These are phyloP conservation scores for Diplodia seriata DNA, from an alignment of 2,329 filamentous ascomycete genomes.

Conservation along the genomic window DNA sequence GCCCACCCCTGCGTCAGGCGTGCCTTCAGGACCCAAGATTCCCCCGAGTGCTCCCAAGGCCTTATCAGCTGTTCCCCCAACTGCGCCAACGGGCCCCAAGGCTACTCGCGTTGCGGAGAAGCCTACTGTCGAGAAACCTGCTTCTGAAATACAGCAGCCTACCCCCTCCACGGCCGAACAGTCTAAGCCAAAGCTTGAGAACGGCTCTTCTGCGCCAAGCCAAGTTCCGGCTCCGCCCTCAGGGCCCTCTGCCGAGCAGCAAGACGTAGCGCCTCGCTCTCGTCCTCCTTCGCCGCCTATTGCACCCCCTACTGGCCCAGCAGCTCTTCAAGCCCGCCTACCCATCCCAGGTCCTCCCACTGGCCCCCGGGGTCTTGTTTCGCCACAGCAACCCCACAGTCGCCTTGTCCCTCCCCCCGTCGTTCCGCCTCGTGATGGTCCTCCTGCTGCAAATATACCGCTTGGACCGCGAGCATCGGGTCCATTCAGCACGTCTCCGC, in stretches of 20 bases:
- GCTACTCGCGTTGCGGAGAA: conserved; percentile 46
- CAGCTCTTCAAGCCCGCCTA: conserved; percentile 25
- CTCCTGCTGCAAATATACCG: conserved; percentile 40
- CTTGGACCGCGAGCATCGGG: conserved; percentile 41
- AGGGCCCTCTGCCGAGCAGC: conserved; percentile 30
- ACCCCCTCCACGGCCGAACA: conserved; percentile 37
- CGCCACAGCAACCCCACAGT: conserved; percentile 28
- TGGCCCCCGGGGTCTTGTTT: conserved; percentile 31
- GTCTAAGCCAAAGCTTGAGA: conserved; percentile 22
- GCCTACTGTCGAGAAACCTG: conserved; percentile 35
- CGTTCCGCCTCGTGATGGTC: conserved; percentile 41
- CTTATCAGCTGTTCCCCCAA: conserved; percentile 34
- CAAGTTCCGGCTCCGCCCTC: conserved; percentile 31
- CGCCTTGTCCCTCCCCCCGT: conserved; percentile 34
- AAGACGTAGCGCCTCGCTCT: conserved; percentile 19
- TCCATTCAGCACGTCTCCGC: conserved; percentile 47
- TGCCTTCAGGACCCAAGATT: conserved; percentile 40
- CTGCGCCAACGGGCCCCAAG: conserved; percentile 37
- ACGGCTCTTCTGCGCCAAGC: neutral
- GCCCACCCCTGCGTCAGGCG: conserved; percentile 42
- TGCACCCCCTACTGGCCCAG: conserved; percentile 28
- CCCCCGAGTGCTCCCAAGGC: conserved; percentile 49
- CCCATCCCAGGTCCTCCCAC: conserved; percentile 28
- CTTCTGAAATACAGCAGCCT: conserved; percentile 32
- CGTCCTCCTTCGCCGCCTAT: conserved; percentile 30